phyloP scores from a whole-genome alignment of 202 grass and related monocot genomes.

The Bolboschoenoplectus hybrid region DNA sequence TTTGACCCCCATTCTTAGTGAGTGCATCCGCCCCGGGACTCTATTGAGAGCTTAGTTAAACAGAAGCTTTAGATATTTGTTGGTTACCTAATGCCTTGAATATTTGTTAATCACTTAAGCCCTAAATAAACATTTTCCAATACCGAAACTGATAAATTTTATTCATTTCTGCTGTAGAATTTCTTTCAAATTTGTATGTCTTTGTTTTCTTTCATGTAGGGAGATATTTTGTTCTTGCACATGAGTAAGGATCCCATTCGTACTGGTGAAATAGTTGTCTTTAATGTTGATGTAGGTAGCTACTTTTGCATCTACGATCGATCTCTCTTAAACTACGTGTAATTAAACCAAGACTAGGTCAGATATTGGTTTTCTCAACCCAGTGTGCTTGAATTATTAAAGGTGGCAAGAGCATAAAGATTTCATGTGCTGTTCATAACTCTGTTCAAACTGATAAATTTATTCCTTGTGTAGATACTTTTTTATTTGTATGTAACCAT shows the following conservation, averaged over 20 bases:
- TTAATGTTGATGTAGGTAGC: conserved; percentile 79
- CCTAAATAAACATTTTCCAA: conserved; percentile 15
- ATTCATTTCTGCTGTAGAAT: neutral
- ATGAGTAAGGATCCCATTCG: conserved; percentile 72
- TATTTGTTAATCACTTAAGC: neutral
- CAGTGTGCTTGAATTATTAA: neutral
- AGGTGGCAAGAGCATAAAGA: neutral
- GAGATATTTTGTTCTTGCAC: conserved; percentile 79
- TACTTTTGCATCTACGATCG: conserved; percentile 21
- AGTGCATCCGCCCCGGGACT: no score
- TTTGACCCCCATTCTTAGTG: no score
- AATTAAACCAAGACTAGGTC: neutral
- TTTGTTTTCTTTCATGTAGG: conserved; percentile 47
- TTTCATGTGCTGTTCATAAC: neutral
- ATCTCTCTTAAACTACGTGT: conserved; percentile 10
- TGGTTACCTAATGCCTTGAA: neutral
- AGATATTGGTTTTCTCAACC: neutral
- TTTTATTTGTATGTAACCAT: neutral
- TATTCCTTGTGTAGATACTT: neutral
- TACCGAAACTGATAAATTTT: neutral
- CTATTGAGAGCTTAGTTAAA: neutral
- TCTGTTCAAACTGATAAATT: neutral
- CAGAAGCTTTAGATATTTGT: neutral
- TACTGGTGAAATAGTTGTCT: conserved; percentile 91
- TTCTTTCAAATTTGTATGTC: neutral